phyloP scores from a whole-genome alignment of 306 rosid species.

The Cucurbita moschata region DNA sequence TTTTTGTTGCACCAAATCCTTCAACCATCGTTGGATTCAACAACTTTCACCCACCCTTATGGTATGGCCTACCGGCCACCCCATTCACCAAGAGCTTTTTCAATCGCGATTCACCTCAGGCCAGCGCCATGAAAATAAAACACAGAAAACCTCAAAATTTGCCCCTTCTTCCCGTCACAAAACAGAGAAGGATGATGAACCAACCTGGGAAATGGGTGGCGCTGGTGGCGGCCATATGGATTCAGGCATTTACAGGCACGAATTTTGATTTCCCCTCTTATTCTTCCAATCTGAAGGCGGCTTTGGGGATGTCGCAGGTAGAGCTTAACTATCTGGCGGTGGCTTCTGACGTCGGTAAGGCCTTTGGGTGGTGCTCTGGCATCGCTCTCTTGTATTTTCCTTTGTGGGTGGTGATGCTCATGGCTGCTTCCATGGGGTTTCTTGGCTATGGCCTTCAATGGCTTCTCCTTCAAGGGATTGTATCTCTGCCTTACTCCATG shows the following conservation, averaged over 20 bases:
- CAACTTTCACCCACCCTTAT: neutral
- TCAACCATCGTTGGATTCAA: neutral
- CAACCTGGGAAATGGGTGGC: slow-evolving; percentile 81
- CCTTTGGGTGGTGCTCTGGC: slow-evolving; percentile 86
- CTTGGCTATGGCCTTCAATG: slow-evolving; percentile 77
- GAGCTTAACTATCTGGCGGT: slow-evolving; percentile 66
- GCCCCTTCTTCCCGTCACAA: neutral
- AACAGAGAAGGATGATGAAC: slow-evolving; percentile 34
- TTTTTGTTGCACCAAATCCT: neutral
- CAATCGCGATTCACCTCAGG: neutral
- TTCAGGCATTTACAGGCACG: slow-evolving; percentile 83
- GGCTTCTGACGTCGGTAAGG: slow-evolving; percentile 77
- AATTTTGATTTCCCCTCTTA: slow-evolving; percentile 87
- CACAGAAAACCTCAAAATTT: neutral
- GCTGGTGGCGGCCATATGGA: slow-evolving; percentile 74
- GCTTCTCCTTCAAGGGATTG: slow-evolving; percentile 40
- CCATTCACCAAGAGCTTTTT: neutral
- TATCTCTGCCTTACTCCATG: slow-evolving; percentile 61
- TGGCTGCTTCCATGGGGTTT: slow-evolving; percentile 67
- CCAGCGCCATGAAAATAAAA: neutral
- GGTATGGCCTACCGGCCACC: neutral
- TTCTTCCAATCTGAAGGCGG: slow-evolving; percentile 54
- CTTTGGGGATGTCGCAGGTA: slow-evolving; percentile 54
- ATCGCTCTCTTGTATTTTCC: slow-evolving; percentile 57
- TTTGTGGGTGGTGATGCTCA: slow-evolving; percentile 40